A percentile compares a stretch with the other conserved stretches of the same genome.
These are phyloP conservation scores for Hyphodiscus hymeniophilus DNA, from an alignment of 495 filamentous ascomycete species.

Conservation along the genomic window DNA sequence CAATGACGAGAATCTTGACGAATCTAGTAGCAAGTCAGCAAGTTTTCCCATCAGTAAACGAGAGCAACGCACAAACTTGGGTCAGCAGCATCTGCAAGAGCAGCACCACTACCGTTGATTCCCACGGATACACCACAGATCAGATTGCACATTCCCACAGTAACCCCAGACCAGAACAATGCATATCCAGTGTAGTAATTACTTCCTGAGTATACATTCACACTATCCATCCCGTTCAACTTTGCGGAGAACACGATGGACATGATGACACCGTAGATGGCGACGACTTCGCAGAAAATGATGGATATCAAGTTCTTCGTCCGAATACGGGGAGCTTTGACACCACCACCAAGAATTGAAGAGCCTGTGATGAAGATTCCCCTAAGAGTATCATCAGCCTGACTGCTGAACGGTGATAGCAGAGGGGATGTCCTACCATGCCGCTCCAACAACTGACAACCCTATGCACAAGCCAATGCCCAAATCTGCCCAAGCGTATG, in stretches of 20 bases:
- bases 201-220: conserved; percentile 49
- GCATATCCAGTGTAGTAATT: conserved; percentile 95
- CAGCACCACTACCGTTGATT: conserved; percentile 95
- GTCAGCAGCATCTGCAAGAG: conserved; percentile 92
- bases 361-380: conserved; percentile 98
- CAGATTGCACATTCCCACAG: conserved; percentile 90
- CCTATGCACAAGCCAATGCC: conserved; percentile 95
- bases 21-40: conserved; percentile 48
- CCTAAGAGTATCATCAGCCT: conserved; percentile 40
- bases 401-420: not conserved
- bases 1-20: conserved; percentile 97
- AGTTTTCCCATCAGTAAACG: conserved; percentile 15
- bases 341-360: conserved; percentile 95
- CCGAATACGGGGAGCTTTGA: conserved; percentile 89
- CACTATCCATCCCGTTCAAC: conserved; percentile 46
- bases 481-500: conserved; percentile 84
- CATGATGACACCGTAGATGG: conserved; percentile 99
- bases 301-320: conserved; percentile 99
- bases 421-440: conserved; percentile 58
- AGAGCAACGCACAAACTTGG: conserved; percentile 64
- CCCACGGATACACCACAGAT: conserved; percentile 95
- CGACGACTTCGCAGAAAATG: conserved; percentile 99
- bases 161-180: conserved; percentile 90
- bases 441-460: conserved; percentile 89
- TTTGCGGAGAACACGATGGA: conserved; percentile 94